These are phyloP conservation scores for Eucalyptus rudis DNA, from an alignment of 345 rosid species.

Conservation along the genomic window DNA sequence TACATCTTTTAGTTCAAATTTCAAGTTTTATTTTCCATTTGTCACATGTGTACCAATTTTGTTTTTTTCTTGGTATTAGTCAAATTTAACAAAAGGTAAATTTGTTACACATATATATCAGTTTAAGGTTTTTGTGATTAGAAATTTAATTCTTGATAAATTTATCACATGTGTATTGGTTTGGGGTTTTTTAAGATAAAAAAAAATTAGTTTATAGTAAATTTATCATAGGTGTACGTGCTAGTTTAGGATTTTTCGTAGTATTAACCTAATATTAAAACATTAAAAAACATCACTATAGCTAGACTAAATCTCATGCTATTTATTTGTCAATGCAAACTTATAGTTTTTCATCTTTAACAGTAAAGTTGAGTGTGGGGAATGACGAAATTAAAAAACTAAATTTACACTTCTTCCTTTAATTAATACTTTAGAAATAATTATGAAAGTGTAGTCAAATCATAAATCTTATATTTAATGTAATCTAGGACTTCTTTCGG, in stretches of 20 bases:
- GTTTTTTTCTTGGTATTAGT: too few species aligned
- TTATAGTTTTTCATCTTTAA: neutral
- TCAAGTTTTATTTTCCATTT: accelerated
- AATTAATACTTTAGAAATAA: neutral
- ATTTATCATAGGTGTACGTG: accelerated
- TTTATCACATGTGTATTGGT: accelerated
- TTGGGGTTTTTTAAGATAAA: too few species aligned
- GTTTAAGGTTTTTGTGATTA: too few species aligned
- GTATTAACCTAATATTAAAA: neutral
- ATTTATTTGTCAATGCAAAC: neutral
- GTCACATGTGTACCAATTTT: too few species aligned
- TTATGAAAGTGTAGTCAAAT: neutral
- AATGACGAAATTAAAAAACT: neutral
- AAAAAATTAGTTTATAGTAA: too few species aligned
- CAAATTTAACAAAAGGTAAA: too few species aligned
- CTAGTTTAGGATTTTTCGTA: accelerated
- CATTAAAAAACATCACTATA: neutral
- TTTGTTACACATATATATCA: too few species aligned
- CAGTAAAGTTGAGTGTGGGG: neutral
- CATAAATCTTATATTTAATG: neutral
- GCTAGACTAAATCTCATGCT: neutral
- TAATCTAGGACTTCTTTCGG: accelerated
- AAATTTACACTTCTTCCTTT: neutral
- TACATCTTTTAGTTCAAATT: neutral
- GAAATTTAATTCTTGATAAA: too few species aligned